Conservation (phyloP, 2,329 filamentous ascomycete genomes). For the Calonectria hongkongensis region DNA sequence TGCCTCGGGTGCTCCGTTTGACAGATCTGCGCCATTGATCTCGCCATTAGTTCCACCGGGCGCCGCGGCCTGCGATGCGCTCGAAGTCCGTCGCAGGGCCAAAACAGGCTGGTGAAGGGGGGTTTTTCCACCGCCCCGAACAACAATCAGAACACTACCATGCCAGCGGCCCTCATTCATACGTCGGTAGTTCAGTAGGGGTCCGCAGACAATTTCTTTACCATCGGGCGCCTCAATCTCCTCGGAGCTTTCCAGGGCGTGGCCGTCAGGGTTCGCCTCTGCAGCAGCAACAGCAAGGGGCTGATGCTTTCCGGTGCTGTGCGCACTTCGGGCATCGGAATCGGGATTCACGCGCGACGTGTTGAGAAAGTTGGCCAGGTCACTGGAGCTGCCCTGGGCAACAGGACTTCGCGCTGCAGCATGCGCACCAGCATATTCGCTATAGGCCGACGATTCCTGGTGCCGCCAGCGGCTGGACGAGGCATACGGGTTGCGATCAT, state of each 20-base stretch:
- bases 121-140: slow-evolving; percentile 79
- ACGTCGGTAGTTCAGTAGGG: slow-evolving; percentile 85
- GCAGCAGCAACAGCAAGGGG: slow-evolving; percentile 69
- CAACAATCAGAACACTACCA: slow-evolving; percentile 90
- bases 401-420: slow-evolving; percentile 56
- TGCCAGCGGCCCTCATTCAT: slow-evolving; percentile 85
- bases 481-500: slow-evolving; percentile 71
- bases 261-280: slow-evolving; percentile 42
- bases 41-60: slow-evolving; percentile 52
- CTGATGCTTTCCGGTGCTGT: slow-evolving; percentile 62
- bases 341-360: slow-evolving; percentile 69
- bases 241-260: slow-evolving; percentile 34
- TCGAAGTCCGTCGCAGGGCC: slow-evolving; percentile 67
- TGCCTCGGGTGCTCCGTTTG: slow-evolving; percentile 66
- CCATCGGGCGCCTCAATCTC: slow-evolving; percentile 62
- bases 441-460: slow-evolving; percentile 76
- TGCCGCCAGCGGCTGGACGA: slow-evolving; percentile 78
- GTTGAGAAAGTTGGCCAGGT: slow-evolving; percentile 75
- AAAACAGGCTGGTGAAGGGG: slow-evolving; percentile 77
- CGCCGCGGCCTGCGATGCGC: slow-evolving; percentile 32
- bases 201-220: slow-evolving; percentile 81
- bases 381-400: slow-evolving; percentile 65
- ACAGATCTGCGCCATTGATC: slow-evolving; percentile 55
- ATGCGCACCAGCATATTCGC: slow-evolving; percentile 65
- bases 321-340: slow-evolving; percentile 49